Percentiles rank a stretch among this genome's conserved stretches.
Evolutionary conservation across 2,329 filamentous ascomycete genomes (phyloP).

Genomic region (Neofusicoccum ribis): DNA sequence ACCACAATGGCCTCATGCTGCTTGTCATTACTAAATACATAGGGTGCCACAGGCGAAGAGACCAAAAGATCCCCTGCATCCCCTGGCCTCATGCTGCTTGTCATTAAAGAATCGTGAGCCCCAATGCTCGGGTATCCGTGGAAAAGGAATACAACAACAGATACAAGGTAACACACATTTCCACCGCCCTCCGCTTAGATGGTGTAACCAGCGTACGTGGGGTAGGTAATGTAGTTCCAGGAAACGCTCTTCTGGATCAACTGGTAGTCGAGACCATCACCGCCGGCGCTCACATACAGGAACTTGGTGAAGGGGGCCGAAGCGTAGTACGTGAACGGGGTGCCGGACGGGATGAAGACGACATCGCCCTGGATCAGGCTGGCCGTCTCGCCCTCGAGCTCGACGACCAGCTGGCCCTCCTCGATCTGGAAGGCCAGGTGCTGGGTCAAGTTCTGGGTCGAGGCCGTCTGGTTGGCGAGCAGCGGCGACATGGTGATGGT

Average conservation of each 20-base stretch:
- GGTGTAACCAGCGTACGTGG: slow-evolving; percentile 12
- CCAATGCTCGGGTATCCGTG: neutral
- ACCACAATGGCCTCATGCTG: neutral
- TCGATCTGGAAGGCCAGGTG: slow-evolving; percentile 43
- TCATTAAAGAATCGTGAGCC: slow-evolving; percentile 2
- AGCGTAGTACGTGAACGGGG: slow-evolving; percentile 36
- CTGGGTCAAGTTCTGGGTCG: slow-evolving; percentile 24
- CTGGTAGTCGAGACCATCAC: slow-evolving; percentile 25
- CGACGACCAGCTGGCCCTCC: slow-evolving; percentile 38
- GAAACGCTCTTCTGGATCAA: slow-evolving; percentile 22
- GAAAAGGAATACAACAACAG: neutral
- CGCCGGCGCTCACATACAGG: slow-evolving; percentile 27
- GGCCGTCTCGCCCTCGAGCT: slow-evolving; percentile 32
- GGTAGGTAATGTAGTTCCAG: slow-evolving; percentile 26
- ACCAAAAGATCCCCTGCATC: neutral
- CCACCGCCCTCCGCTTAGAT: neutral
- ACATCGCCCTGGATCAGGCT: slow-evolving; percentile 40
- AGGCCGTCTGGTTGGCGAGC: slow-evolving; percentile 22
- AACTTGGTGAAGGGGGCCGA: slow-evolving; percentile 27
- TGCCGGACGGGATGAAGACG: slow-evolving; percentile 39
- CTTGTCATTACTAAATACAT: slow-evolving; percentile 9
- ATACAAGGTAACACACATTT: neutral
- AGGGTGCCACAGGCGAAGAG: neutral
- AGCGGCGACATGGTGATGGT: slow-evolving; percentile 43
- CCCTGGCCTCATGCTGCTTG: slow-evolving; percentile 10